Evolutionary conservation across 2,329 filamentous ascomycete genomes (phyloP).

Genomic region (Aspergillus arachidicola): DNA sequence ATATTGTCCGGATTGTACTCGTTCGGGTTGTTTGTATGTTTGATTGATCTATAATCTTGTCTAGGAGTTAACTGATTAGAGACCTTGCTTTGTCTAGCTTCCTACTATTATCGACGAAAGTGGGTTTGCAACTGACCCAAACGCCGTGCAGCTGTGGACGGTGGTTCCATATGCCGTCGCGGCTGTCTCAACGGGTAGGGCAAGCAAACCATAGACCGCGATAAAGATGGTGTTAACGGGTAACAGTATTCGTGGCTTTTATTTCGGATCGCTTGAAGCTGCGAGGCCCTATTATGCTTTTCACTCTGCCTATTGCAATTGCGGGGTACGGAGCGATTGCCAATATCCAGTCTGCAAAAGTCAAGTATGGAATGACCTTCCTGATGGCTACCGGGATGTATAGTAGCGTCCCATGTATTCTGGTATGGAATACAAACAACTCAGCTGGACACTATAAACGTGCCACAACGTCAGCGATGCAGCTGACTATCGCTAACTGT

Average conservation of each 20-base stretch:
- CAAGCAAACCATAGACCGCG: neutral
- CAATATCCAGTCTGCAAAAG: slow-evolving; percentile 53
- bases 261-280: slow-evolving; percentile 63
- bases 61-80: slow-evolving; percentile 1
- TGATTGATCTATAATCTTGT: neutral
- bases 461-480: slow-evolving; percentile 66
- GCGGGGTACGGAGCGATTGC: slow-evolving; percentile 67
- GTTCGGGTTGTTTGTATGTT: slow-evolving; percentile 63
- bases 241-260: slow-evolving; percentile 47
- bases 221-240: neutral
- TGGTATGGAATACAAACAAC: slow-evolving; percentile 70
- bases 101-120: slow-evolving; percentile 67
- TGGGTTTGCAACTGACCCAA: slow-evolving; percentile 56
- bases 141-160: slow-evolving; percentile 64
- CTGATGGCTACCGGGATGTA: slow-evolving; percentile 69
- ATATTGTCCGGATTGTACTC: slow-evolving; percentile 62
- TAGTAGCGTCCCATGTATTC: slow-evolving; percentile 62
- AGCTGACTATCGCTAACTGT: slow-evolving; percentile 67
- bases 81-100: slow-evolving; percentile 42
- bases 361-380: slow-evolving; percentile 68
- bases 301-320: slow-evolving; percentile 65
- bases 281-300: slow-evolving; percentile 64
- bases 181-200: slow-evolving; percentile 56
- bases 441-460: slow-evolving; percentile 71
- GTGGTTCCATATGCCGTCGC: slow-evolving; percentile 67